Conservation (phyloP, 805 yeast genomes). For the Candida nemodendra region DNA sequence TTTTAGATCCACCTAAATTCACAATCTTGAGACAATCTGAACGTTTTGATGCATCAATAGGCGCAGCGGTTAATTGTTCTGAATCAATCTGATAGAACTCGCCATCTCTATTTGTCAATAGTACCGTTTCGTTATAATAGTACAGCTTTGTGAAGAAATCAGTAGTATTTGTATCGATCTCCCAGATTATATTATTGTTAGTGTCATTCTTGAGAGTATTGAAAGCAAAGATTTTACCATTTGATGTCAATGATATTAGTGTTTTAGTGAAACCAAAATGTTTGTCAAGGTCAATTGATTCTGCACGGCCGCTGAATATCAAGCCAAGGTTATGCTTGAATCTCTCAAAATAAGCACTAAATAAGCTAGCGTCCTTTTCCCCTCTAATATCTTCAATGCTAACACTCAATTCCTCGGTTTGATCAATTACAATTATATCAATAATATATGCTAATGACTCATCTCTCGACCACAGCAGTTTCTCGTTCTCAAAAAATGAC, state of each 20-base stretch:
- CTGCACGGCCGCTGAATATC: constrained; percentile 17
- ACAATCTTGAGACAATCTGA: constrained; percentile 10
- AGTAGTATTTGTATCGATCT: constrained; percentile 12
- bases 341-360: constrained; percentile 35
- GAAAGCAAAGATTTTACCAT: constrained; percentile 43
- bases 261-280: constrained; percentile 49
- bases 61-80: not conserved
- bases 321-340: constrained; percentile 27
- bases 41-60: constrained; percentile 2
- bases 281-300: constrained; percentile 12
- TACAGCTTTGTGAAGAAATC: constrained; percentile 7
- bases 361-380: constrained; percentile 31
- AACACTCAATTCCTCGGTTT: constrained; percentile 19
- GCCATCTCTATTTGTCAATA: constrained; percentile 5
- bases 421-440: constrained; percentile 34
- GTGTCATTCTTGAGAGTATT: constrained; percentile 34
- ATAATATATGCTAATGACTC: constrained; percentile 39
- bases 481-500: constrained; percentile 23
- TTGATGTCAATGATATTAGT: constrained; percentile 39
- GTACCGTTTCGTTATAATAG: constrained; percentile 7
- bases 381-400: constrained; percentile 28
- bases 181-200: constrained; percentile 36
- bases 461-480: constrained; percentile 42
- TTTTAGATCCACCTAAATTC: constrained; percentile 4
- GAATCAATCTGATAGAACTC: constrained; percentile 11